A percentile compares a stretch with the other conserved stretches of the same genome.
Conservation (phyloP, 768 basidiomycete genomes). For the Pleurotus platypus region DNA sequence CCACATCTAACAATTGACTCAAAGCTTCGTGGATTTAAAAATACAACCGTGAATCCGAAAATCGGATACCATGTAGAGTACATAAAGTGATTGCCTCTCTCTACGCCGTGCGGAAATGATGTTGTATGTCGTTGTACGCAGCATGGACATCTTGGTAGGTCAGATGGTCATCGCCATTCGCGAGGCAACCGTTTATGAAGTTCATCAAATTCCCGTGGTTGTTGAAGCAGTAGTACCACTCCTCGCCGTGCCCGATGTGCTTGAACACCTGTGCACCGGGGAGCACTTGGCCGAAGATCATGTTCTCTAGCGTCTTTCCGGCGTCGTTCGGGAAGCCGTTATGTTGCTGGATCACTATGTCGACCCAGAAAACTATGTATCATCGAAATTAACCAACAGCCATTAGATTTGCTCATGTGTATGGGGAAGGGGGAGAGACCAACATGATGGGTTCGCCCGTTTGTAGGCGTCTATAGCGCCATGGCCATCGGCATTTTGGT, state of each 20-base stretch:
- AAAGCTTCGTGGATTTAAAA: too few species aligned
- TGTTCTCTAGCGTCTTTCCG: neutral
- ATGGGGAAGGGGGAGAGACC: neutral
- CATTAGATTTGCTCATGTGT: neutral
- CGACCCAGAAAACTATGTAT: neutral
- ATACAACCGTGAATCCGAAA: too few species aligned
- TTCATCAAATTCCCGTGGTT: neutral
- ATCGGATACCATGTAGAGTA: too few species aligned
- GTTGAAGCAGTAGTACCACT: neutral
- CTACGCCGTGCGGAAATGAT: neutral
- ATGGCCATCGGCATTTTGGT: neutral
- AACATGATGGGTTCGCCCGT: neutral
- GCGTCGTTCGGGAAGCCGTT: neutral
- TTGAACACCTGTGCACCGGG: neutral
- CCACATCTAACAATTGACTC: too few species aligned
- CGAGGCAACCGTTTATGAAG: neutral
- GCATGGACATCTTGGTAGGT: neutral
- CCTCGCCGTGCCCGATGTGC: neutral
- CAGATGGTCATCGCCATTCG: neutral
- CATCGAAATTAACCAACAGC: too few species aligned
- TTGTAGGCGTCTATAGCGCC: neutral
- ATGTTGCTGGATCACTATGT: neutral
- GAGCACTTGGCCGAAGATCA: neutral
- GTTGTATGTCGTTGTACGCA: neutral
- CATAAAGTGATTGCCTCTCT: too few species aligned